Percentiles rank a stretch among this genome's conserved stretches.
phyloP scores from a whole-genome alignment of 306 rosid genomes.

The Dryas octopetala region DNA sequence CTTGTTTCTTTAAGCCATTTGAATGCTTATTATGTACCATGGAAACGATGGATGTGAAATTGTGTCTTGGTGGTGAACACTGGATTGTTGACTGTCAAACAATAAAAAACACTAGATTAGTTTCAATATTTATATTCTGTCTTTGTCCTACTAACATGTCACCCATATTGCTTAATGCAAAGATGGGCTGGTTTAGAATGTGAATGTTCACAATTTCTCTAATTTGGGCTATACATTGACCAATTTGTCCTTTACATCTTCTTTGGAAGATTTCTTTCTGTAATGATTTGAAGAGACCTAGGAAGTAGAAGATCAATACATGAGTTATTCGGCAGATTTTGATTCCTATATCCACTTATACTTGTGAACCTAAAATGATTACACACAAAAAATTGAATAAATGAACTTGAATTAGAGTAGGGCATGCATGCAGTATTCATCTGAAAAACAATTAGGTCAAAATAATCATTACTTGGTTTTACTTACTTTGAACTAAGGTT shows the following conservation, averaged over 20 bases:
- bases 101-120: too few relatives aligned
- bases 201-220: background rate
- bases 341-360: too few relatives aligned
- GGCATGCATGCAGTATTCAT: background rate
- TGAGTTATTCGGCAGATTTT: too few relatives aligned
- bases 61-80: too few relatives aligned
- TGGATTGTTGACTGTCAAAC: too few relatives aligned
- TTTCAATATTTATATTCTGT: too few relatives aligned
- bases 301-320: too few relatives aligned
- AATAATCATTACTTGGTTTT: background rate
- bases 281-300: background rate
- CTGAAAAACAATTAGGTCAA: background rate
- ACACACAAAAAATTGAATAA: background rate
- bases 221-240: background rate
- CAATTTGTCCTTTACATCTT: background rate
- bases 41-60: too few relatives aligned
- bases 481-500: background rate
- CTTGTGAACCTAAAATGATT: background rate
- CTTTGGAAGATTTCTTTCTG: background rate
- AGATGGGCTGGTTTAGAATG: background rate
- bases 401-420: background rate
- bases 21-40: too few relatives aligned
- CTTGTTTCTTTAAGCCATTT: too few relatives aligned
- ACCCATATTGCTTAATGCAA: background rate
- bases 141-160: background rate